Base-by-base conservation (phyloP, 1,139 yeast species). In the Hemisphaericaspora lyxosophila region DNA sequence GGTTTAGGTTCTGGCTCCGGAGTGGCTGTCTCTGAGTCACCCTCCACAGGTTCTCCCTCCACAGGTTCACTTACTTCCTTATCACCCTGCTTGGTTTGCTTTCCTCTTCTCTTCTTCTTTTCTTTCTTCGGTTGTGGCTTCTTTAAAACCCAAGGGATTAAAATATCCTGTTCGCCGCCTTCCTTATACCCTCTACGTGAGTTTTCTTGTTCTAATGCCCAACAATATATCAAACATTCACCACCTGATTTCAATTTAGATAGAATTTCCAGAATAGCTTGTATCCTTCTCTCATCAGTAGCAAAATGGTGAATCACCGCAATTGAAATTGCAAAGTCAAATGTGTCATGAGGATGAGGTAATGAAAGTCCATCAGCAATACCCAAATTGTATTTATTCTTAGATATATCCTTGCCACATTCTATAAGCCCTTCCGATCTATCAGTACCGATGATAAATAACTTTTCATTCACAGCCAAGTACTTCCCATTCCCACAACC, bases 401-500 rank as follows among this genome's bases (percentile, higher is more conserved):
- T 68, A 18, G 82, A 67, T 18, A 60, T 54, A 6, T 67, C 70
- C 36, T 60, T 61, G 0, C 96, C 97, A 60, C 95, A 87, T 16
- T 66, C 62, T 3, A 87, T 75, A 28, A 92, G 68, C 2, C 95
- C 95, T 25, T 76, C 78, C 0, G 96, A 87, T 40, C 89, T 64
- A 55, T 92, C 98, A 5, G 94, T 81, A 1, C 97, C 97, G 18
- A 92, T 59, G 17, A 90, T 73, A 50, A 59, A 82, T 4, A 92
- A 55, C 27, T 82, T 71, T 8, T 75, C 67, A 58, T 90, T 90
- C 8, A 89, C 75, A 2, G 75, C 76, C 39, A 92, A 61, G 55
- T 94, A 92, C 55, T 92, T 92, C 8, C 98, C 98, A 55, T 94
- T 92, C 3, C 98, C 98, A 59, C 97, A 92, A 0, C 98, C 98